Percentiles rank a stretch among this genome's conserved stretches.
phyloP scores from a whole-genome alignment of 495 filamentous ascomycete species.

The Saxophila tyrrhenica region DNA sequence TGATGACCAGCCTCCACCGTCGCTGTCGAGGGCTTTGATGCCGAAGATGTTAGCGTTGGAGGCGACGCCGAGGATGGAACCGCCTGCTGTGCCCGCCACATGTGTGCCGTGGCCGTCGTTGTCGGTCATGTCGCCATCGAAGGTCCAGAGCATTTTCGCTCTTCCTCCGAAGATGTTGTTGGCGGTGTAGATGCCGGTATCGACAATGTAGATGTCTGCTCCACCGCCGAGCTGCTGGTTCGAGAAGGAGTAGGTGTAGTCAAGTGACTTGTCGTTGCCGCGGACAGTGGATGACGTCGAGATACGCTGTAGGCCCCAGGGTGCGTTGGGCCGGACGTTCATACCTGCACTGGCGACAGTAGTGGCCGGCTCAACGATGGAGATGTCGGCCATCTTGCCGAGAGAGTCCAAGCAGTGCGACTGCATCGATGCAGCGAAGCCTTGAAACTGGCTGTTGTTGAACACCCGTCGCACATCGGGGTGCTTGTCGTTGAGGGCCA shows the following conservation, averaged over 20 bases:
- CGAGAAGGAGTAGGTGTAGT: constrained; percentile 36
- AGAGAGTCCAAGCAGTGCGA: constrained; percentile 29
- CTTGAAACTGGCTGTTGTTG: constrained; percentile 38
- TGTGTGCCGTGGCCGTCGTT: constrained; percentile 39
- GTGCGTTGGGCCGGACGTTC: constrained; percentile 23
- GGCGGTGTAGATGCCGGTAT: constrained; percentile 37
- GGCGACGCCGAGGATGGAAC: constrained; percentile 29
- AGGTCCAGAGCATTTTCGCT: constrained; percentile 30
- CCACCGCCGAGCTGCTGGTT: constrained; percentile 29
- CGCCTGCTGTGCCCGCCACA: constrained; percentile 32
- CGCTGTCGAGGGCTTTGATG: constrained; percentile 30
- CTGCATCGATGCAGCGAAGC: constrained; percentile 33
- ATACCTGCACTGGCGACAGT: constrained; percentile 9
- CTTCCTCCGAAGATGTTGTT: constrained; percentile 39
- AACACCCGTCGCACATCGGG: constrained; percentile 29
- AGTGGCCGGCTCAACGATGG: constrained; percentile 28
- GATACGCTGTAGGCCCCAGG: constrained; percentile 43
- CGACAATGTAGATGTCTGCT: constrained; percentile 42
- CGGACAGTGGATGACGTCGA: constrained; percentile 27
- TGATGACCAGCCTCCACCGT: constrained; percentile 26
- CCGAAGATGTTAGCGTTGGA: constrained; percentile 32
- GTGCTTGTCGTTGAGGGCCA: constrained; percentile 19
- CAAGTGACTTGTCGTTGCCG: constrained; percentile 16
- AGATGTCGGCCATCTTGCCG: constrained; percentile 30
- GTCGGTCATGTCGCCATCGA: constrained; percentile 28